phyloP scores from a whole-genome alignment of 208 protist genomes.

The Wallacemonas collosoma region DNA sequence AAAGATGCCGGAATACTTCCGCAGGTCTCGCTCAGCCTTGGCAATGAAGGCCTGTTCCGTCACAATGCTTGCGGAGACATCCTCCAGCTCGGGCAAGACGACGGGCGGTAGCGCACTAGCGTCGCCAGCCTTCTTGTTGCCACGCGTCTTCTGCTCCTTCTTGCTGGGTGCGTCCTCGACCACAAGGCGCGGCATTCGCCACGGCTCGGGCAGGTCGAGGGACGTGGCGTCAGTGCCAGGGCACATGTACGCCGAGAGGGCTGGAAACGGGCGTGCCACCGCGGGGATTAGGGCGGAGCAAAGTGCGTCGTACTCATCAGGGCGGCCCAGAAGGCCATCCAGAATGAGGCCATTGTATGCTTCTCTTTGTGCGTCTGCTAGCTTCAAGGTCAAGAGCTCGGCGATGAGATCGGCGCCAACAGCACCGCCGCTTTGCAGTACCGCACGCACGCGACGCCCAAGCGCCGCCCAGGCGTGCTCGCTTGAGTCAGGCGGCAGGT shows the following conservation, averaged over 20 bases:
- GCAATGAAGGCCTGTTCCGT: conserved; percentile 53
- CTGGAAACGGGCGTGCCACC: conserved; percentile 18
- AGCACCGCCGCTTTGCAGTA: conserved; percentile 45
- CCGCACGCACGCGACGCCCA: conserved; percentile 38
- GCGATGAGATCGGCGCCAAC: conserved; percentile 46
- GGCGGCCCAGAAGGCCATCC: conserved; percentile 52
- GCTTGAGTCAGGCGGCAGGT: conserved; percentile 12
- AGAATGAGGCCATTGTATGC: conserved; percentile 55
- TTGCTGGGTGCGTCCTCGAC: conserved; percentile 36
- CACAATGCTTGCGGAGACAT: conserved; percentile 34
- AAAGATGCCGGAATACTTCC: conserved; percentile 29
- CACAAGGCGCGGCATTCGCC: conserved; percentile 19
- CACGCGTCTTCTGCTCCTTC: conserved; percentile 51
- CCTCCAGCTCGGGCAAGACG: conserved; percentile 70
- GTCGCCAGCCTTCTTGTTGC: conserved; percentile 59
- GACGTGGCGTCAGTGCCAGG: neutral
- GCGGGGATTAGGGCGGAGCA: conserved; percentile 21
- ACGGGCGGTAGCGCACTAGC: conserved; percentile 61
- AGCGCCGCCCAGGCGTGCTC: conserved; percentile 35
- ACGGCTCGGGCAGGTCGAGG: conserved; percentile 6
- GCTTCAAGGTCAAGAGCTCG: conserved; percentile 54
- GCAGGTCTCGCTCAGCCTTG: conserved; percentile 39
- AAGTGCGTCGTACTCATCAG: conserved; percentile 28
- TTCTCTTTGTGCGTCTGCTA: conserved; percentile 35
- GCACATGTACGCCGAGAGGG: neutral